Base-by-base conservation (phyloP, 139 green algal genomes). In the Auxenochlorella pyrenoidosa region DNA sequence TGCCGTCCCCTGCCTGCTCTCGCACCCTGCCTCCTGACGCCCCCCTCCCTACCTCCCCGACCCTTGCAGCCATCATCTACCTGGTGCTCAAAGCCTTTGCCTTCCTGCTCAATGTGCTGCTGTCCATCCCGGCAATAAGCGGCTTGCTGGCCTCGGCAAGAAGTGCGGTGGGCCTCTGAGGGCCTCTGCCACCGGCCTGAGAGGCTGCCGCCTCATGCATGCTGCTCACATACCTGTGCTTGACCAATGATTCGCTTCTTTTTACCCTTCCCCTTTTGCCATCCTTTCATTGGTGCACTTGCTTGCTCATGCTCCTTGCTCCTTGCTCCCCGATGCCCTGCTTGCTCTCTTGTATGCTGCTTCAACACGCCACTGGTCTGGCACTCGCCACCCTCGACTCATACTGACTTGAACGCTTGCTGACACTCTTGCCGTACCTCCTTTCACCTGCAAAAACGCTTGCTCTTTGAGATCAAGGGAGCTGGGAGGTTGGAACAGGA, bases 41-140 rank as follows among this genome's bases (percentile, higher is more conserved):
- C 16, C 18, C 36, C 4, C 36, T 18, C 79, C 66, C 34, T 68
- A 26, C 15, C 30, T 18, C 13, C 41, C 0, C 22, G 24, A 1
- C 22, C 3, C 21, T 3, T 73, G 68, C 86, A 83, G 80, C 34
- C 22, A 87, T 90, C 72, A 79, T 84, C 34, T 89, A 85, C 76
- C 76, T 88, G 59, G 63, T 79, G 16, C 76, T 85, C 43, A 84
- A 79, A 36, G 85, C 60, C 16, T 28, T 79, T 2, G 60, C 58
- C 19, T 88, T 85, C 63, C 34, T 84, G 60, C 41, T 88, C n/a
- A 41, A 68, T 15, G 18, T 84, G 63, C 30, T 83, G 44, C 76
- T 88, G 8, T 40, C 60, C 68, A 47, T 88, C 3, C 76, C 85
- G 4, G 60, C 60, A 3, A 44, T 88, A 19, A 54, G 43, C 36